Evolutionary conservation across 345 rosid species (phyloP), one percentile per base, ranked within the genome.

Genomic region (Noccaea caerulescens): DNA sequence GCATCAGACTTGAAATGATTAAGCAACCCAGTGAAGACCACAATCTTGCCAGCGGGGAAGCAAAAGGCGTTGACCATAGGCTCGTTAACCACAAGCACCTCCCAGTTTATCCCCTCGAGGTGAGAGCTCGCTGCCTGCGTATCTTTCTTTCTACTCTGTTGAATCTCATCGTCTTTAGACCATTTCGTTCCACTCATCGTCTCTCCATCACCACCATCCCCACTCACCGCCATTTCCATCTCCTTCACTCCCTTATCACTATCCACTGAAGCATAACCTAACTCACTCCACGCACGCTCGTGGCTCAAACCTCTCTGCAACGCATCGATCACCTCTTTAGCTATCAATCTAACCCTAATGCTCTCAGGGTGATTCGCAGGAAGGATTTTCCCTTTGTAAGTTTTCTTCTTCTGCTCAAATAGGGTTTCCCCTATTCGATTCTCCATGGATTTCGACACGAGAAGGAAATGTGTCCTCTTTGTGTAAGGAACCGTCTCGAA

Each of bases 41-140:
- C 98, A 66, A 94, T 88, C 80, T 91, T 89, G 55, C 97, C 98
- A 53, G 90, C 96, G 33, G 98, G 98, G 63, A 89, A 79, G 69
- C 96, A 91, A 58, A 91, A 82, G 33, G 99, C 99, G 69, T 91
- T 88, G 27, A 88, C 83, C 38, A 80, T 73, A 63, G 93, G 88
- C 47, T 89, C 88, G 30, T 94, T 79, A 75, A 88, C 91, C 60
- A 94, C 97, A 80, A 91, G 69, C 38, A 94, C 83, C 81, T 91
- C 99, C 98, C 99, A 94, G 56, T 84, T 85, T 46, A 91, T 73
- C 18, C 93, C 96, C 10, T 87, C 96, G 54, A 94, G 82, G 74
- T 94, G 99, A 11, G 86, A 79, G 7, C 85, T 85, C 2, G 77
- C 69, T 0, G 90, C 53, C 37, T 68, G 76, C 2, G 75, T 69